A percentile compares a stretch with the other conserved stretches of the same genome.
Conservation (phyloP, 139 green algal species). For the Coelastrella sp. region DNA sequence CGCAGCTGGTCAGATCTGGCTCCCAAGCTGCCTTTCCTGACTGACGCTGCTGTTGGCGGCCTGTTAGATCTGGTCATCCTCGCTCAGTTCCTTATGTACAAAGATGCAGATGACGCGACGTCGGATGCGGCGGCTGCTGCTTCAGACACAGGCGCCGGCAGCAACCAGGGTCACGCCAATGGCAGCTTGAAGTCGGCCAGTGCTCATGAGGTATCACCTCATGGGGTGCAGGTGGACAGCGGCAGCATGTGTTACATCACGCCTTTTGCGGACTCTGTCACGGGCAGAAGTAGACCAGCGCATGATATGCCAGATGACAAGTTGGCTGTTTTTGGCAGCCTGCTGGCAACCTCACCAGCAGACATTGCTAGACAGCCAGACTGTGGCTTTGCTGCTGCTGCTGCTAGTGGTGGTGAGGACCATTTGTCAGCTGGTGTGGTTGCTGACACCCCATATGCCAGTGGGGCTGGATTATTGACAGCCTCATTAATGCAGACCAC, state of each 20-base stretch:
- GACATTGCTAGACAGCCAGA: neutral
- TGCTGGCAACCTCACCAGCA: neutral
- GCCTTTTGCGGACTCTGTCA: too few species aligned
- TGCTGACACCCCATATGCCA: neutral
- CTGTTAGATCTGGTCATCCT: conserved; percentile 26
- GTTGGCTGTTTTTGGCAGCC: neutral
- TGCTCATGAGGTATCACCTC: neutral
- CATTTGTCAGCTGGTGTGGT: neutral
- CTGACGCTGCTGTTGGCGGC: conserved; percentile 4
- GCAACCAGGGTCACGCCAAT: neutral
- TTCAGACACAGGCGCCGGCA: neutral
- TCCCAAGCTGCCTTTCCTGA: conserved; percentile 30
- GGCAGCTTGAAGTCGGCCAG: neutral
- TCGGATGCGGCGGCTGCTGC: neutral
- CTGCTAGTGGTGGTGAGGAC: neutral
- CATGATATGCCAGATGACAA: neutral
- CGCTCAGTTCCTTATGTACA: conserved; percentile 30
- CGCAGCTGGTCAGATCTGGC: conserved; percentile 14
- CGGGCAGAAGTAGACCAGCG: neutral
- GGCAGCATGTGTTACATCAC: too few species aligned
- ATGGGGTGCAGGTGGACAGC: too few species aligned
- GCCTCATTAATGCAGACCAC: too few species aligned
- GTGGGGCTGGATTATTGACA: too few species aligned
- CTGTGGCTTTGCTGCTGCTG: neutral
- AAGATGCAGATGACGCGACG: neutral